phyloP scores from a whole-genome alignment of 352 stramenopile genomes.

The Globisporangium canariense region DNA sequence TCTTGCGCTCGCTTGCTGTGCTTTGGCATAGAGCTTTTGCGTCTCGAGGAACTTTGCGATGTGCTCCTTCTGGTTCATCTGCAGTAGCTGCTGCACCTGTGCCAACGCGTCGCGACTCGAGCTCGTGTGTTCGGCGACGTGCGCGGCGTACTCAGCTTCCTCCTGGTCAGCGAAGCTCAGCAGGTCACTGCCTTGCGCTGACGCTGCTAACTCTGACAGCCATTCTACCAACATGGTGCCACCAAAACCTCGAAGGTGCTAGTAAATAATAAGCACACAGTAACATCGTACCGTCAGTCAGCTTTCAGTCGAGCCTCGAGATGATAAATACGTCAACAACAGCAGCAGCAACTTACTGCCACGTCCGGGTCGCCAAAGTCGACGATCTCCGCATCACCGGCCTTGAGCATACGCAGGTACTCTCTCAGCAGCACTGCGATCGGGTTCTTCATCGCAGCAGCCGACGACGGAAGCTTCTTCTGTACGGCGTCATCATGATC shows the following conservation, averaged over 20 bases:
- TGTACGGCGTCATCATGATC: neutral
- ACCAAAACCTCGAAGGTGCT: constrained; percentile 40
- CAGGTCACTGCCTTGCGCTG: neutral
- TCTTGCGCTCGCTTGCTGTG: constrained; percentile 14
- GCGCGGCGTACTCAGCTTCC: constrained; percentile 32
- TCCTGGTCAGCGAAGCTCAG: constrained; percentile 15
- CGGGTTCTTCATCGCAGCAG: constrained; percentile 16
- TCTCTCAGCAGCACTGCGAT: constrained; percentile 34
- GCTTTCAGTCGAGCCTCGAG: neutral
- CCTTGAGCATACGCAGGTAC: constrained; percentile 34
- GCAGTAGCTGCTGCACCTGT: constrained; percentile 37
- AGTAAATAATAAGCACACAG: neutral
- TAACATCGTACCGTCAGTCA: neutral
- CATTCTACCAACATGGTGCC: constrained; percentile 19
- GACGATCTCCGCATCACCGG: constrained; percentile 23
- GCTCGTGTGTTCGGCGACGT: constrained; percentile 29
- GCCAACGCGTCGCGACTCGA: constrained; percentile 36
- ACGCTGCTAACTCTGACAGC: constrained; percentile 19
- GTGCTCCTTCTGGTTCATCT: constrained; percentile 35
- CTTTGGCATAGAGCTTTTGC: constrained; percentile 29
- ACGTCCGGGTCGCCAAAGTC: constrained; percentile 44
- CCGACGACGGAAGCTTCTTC: neutral
- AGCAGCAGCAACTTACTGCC: constrained; percentile 16
- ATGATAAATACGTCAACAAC: neutral
- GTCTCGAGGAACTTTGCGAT: constrained; percentile 36